Evolutionary conservation across 805 yeast genomes (phyloP).

Genomic region (Spathaspora arborariae): DNA sequence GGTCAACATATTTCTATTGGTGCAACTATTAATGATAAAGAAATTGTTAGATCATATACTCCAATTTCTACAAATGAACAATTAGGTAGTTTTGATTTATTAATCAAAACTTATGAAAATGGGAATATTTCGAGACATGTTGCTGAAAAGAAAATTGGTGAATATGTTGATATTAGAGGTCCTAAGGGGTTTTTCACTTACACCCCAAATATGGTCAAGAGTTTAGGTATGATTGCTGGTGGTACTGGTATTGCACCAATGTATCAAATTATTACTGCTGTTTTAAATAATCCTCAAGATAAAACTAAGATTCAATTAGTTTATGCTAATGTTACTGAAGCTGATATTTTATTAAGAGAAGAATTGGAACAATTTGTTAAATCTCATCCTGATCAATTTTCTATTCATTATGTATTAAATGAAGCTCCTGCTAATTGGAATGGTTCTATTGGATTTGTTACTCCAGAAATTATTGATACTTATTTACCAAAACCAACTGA

Average conservation of each 20-base stretch:
- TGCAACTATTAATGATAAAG: conserved; percentile 74
- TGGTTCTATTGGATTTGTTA: conserved; percentile 77
- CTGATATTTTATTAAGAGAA: conserved; percentile 74
- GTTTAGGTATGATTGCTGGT: conserved; percentile 89
- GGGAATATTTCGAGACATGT: conserved; percentile 81
- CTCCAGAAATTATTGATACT: conserved; percentile 64
- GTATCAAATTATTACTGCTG: conserved; percentile 86
- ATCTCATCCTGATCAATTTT: conserved; percentile 55
- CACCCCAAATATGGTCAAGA: conserved; percentile 69
- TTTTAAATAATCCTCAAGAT: conserved; percentile 73
- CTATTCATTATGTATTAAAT: conserved; percentile 71
- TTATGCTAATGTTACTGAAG: conserved; percentile 77
- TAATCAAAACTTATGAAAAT: conserved; percentile 79
- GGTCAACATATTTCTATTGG: conserved; percentile 90
- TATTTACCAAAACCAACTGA: conserved; percentile 59
- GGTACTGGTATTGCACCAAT: conserved; percentile 97
- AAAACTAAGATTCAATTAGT: conserved; percentile 68
- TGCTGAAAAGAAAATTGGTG: conserved; percentile 73
- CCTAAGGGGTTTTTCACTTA: conserved; percentile 89
- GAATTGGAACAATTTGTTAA: conserved; percentile 70
- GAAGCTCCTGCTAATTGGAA: conserved; percentile 69
- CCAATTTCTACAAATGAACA: conserved; percentile 81
- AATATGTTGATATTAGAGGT: conserved; percentile 73
- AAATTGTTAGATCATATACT: conserved; percentile 81
- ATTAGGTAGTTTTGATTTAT: conserved; percentile 77